A percentile compares a stretch with the other conserved stretches of the same genome.
Conservation (phyloP, 371 early-diverging fungal species). For the Syncephalastrum contaminatum region DNA sequence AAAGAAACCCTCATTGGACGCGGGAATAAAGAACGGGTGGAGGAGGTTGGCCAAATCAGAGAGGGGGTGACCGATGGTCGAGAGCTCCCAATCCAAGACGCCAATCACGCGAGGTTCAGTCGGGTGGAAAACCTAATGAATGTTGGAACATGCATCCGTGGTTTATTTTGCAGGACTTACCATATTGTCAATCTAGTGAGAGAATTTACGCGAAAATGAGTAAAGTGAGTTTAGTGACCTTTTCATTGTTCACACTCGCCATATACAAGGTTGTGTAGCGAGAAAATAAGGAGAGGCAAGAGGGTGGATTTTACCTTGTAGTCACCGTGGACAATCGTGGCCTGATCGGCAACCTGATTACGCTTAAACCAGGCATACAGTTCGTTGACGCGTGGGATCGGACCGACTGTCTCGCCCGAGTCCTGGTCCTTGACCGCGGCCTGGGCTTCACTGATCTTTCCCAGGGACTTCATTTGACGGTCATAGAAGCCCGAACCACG, state of each 20-base stretch:
- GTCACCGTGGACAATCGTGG: conserved; percentile 89
- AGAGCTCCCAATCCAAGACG: conserved; percentile 95
- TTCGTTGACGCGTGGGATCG: conserved; percentile 66
- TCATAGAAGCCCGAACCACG: conserved; percentile 69
- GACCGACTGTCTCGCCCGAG: conserved; percentile 57
- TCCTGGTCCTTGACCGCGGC: conserved; percentile 60
- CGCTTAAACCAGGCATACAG: conserved; percentile 73
- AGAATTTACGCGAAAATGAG: not conserved
- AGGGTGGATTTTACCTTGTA: conserved; percentile 57
- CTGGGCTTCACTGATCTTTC: conserved; percentile 70
- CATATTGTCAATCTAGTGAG: conserved; percentile 17
- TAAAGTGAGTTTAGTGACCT: too few relatives aligned
- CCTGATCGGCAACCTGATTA: conserved; percentile 69
- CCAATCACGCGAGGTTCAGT: conserved; percentile 80
- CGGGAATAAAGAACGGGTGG: conserved; percentile 67
- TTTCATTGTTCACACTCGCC: too few relatives aligned
- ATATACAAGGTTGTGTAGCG: not conserved
- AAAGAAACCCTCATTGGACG: conserved; percentile 18
- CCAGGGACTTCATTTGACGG: conserved; percentile 77
- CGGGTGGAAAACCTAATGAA: conserved; percentile 70
- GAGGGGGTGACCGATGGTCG: conserved; percentile 92
- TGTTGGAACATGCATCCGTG: not conserved
- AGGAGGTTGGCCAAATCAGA: conserved; percentile 88
- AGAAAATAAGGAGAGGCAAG: not conserved
- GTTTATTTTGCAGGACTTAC: conserved; percentile 4